Conservation (phyloP, 225 moss, liverwort and hornwort genomes). For the Polytrichum commune region DNA sequence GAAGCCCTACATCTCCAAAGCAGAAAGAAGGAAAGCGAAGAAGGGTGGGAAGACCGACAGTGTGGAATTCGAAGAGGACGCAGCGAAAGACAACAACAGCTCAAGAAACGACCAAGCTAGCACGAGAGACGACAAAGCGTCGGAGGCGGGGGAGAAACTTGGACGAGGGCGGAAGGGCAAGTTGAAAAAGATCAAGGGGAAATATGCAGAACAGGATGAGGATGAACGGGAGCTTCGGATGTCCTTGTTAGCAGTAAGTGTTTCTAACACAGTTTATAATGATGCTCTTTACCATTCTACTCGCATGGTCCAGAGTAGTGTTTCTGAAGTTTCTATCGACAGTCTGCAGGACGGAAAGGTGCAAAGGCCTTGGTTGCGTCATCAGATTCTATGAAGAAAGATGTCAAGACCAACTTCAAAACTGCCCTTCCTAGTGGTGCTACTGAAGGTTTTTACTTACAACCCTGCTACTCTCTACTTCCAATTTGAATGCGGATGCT, state of each 20-base stretch:
- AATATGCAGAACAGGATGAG: constrained; percentile 91
- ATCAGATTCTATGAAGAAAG: constrained; percentile 39
- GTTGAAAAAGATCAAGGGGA: constrained; percentile 88
- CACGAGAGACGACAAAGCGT: constrained; percentile 38
- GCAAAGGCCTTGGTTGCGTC: constrained; percentile 23
- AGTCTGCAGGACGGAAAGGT: constrained; percentile 81
- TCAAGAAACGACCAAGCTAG: constrained; percentile 20
- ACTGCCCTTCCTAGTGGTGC: constrained; percentile 14
- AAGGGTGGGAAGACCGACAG: constrained; percentile 32
- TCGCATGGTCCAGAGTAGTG: not conserved
- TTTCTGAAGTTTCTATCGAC: constrained; percentile 8
- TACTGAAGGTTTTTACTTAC: constrained; percentile 22
- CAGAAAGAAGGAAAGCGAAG: constrained; percentile 64
- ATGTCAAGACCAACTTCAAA: constrained; percentile 21
- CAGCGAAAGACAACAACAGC: constrained; percentile 17
- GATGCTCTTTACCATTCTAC: no score
- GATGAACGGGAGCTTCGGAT: constrained; percentile 83
- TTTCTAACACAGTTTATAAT: not conserved
- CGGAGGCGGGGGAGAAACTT: constrained; percentile 38
- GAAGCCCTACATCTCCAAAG: constrained; percentile 79
- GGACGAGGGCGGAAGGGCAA: constrained; percentile 87
- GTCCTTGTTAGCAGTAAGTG: constrained; percentile 73
- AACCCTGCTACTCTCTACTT: not conserved
- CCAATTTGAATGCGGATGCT: no score
- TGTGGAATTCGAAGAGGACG: constrained; percentile 14